A percentile compares a stretch with the other conserved stretches of the same genome.
Evolutionary conservation across 1,139 yeast species (phyloP).

Genomic region (Yamadazyma pseudoaaseri): DNA sequence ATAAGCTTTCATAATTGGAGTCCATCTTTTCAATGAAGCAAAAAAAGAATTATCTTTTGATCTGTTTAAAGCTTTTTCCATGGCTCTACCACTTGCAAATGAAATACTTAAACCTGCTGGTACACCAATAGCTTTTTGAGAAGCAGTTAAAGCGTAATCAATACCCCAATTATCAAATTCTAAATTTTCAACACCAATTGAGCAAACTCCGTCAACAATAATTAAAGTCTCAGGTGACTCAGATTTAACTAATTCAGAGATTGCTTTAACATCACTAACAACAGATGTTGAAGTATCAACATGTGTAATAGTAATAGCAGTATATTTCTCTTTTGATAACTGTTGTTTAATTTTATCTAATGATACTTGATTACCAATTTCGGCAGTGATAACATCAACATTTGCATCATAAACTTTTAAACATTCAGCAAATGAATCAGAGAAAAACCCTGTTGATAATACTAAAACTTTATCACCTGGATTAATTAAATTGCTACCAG

Average conservation of each 20-base stretch:
- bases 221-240: slow-evolving; percentile 78
- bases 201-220: slow-evolving; percentile 92
- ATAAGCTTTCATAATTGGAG: slow-evolving; percentile 84
- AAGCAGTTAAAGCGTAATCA: slow-evolving; percentile 86
- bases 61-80: slow-evolving; percentile 56
- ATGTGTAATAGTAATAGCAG: slow-evolving; percentile 82
- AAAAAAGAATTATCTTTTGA: slow-evolving; percentile 62
- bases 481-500: slow-evolving; percentile 70
- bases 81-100: slow-evolving; percentile 73
- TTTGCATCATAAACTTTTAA: slow-evolving; percentile 70
- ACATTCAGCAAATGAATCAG: slow-evolving; percentile 83
- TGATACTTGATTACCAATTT: slow-evolving; percentile 71
- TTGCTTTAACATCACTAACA: slow-evolving; percentile 64
- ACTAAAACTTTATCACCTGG: slow-evolving; percentile 74
- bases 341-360: slow-evolving; percentile 54
- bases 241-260: slow-evolving; percentile 59
- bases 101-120: slow-evolving; percentile 90
- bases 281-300: slow-evolving; percentile 97
- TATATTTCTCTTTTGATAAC: slow-evolving; percentile 51
- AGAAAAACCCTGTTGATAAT: slow-evolving; percentile 89
- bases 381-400: slow-evolving; percentile 66
- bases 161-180: slow-evolving; percentile 89
- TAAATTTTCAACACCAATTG: slow-evolving; percentile 83
- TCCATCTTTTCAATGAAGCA: slow-evolving; percentile 81
- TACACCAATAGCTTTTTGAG: slow-evolving; percentile 94